Base-by-base conservation (phyloP, 495 filamentous ascomycete species). In the Penicillium longicatenatum region DNA sequence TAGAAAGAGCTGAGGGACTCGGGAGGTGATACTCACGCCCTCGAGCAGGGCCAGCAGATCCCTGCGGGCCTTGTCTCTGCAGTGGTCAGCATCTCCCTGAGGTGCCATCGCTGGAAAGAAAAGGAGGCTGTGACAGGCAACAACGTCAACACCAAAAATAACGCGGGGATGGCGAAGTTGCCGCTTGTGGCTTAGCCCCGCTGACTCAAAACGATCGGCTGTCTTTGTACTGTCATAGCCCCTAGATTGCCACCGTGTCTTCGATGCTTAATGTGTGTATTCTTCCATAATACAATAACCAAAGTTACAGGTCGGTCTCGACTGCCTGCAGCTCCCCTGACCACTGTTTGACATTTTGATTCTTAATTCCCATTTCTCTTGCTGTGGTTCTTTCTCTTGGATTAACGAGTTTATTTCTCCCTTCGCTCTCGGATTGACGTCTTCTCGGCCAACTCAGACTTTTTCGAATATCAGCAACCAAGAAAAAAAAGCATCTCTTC, bases 41-140 rank as follows among this genome's bases (percentile, higher is more conserved):
- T 96, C 90, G 52, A 97, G 86, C 55, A 97, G 84, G 72, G 86
- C 85, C 66, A 96, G 79, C 58, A 97, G 81, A 70, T 95, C 90
- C 71, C 89, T 92, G 51, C 90, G 85, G 65, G 89, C 88, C 72
- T 89, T 90, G 50, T 94, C 89, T 71, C 83, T 86, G 62, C 93
- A 84, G 70, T 91, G 82, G 66, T 91, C 87, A 20, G 89, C 86
- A 73, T 92, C 89, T 72, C 93, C 88, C 65, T 69, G 80, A 77
- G 89, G 89, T 65, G 82, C 80, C 83, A 86, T 86, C 59, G 64
- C 67, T 68, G n/a, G 31, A 49, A 57, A 50, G 45, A 49, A 50
- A 41, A 51, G 33, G 44, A 51, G 62, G 55, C 53, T 47, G 59
- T 60, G 63, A 44, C 58, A 65, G 63, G 60, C 63, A 63, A 52